Evolutionary conservation across 768 basidiomycete genomes (phyloP), one percentile per base, ranked within the genome.

Genomic region (Strobilomyces confusus): DNA sequence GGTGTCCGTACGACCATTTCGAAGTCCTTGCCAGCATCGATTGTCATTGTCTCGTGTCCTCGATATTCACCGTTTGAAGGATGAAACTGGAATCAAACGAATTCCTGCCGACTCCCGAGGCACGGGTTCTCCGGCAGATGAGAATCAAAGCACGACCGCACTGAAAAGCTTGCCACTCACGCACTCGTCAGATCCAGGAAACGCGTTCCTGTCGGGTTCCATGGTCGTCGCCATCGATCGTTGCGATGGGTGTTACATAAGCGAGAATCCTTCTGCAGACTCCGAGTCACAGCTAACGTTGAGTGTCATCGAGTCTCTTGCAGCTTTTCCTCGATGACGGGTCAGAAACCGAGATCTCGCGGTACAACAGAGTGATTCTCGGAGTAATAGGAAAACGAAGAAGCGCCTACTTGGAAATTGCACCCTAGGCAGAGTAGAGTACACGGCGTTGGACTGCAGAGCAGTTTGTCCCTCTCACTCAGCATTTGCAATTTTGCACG

Each of bases 211-310:
- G 63, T 48, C 6, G 73, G 66, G 0, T 66, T 57, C 1, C 71
- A 73, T 40, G 69, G 66, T 8, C 65, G 52, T 23, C 58, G 52
- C 41, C 73, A 73, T 36, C 60, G 63, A 43, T 74, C 15, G 63
- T 63, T 9, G 48, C 29, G 52, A 56, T 67, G 4, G 19, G 63
- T 34, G 13, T 22, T 14, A 0, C 29, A 50, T 15, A 2, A n/a
- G n/a, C n/a, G n/a, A n/a, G n/a, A n/a, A n/a, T n/a, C n/a, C n/a
- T n/a, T n/a, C n/a, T n/a, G n/a, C n/a, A n/a, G n/a, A n/a, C n/a
- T n/a, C n/a, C n/a, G n/a, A n/a, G n/a, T n/a, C n/a, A n/a, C n/a
- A n/a, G n/a, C n/a, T n/a, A n/a, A n/a, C n/a, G 15, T 37, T 17
- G 12, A 1, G 32, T 38, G 23, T 8, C 9, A 13, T 26, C 30